These are phyloP conservation scores for Monosporascus cannonballus DNA, from an alignment of 2,329 filamentous ascomycete genomes.

Conservation along the genomic window DNA sequence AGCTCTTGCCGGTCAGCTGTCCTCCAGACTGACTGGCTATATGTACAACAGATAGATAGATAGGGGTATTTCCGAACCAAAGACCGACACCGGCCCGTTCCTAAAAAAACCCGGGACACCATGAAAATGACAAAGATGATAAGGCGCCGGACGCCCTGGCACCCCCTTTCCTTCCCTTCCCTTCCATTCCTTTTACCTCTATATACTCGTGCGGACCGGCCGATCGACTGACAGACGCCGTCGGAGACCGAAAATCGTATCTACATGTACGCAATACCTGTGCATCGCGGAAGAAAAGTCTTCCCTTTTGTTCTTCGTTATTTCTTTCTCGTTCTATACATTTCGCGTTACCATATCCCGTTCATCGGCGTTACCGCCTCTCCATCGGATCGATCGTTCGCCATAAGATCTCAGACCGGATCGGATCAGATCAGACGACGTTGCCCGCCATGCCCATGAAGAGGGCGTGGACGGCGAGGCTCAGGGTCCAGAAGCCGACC, in stretches of 20 bases:
- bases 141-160: too few relatives aligned
- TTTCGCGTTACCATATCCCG: not conserved
- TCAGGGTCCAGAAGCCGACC: slow-evolving; percentile 93
- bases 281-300: not conserved
- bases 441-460: slow-evolving; percentile 94
- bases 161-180: too few relatives aligned
- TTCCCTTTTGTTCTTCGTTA: not conserved
- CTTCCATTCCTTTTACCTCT: too few relatives aligned
- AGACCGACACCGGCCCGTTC: not conserved
- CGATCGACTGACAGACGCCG: too few relatives aligned
- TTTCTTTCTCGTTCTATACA: not conserved
- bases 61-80: not conserved
- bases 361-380: not conserved
- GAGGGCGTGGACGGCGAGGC: slow-evolving; percentile 84
- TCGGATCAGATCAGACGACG: slow-evolving; percentile 36
- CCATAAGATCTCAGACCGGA: not conserved
- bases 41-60: not conserved
- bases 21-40: not conserved
- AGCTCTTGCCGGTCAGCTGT: too few relatives aligned
- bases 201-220: too few relatives aligned
- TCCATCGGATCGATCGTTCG: not conserved
- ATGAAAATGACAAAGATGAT: too few relatives aligned
- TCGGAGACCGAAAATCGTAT: not conserved
- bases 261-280: not conserved
- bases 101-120: not conserved